Evolutionary conservation across 805 yeast genomes (phyloP), one percentile per base, ranked within the genome.

Genomic region (Cyberlindnera americana): DNA sequence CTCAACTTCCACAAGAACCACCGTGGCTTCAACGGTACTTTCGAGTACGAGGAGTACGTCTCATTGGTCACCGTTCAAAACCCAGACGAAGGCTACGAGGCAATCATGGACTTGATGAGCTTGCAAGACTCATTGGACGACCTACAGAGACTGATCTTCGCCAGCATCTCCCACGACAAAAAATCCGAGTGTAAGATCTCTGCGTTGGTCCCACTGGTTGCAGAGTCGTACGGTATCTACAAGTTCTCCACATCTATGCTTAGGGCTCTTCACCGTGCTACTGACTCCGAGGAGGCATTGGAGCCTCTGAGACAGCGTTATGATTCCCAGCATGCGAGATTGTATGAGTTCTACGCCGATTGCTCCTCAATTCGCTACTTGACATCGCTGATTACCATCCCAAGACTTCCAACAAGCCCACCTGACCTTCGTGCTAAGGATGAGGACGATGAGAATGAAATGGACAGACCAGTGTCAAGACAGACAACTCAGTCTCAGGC

Each of bases 41-140:
- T 91, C 62, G 99, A 91, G 59, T 93, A 91, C 58, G 95, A 89
- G 61, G 99, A 91, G 60, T 93, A 91, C 57, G 79, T 90, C 31
- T 86, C 96, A 4, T 70, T 91, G 49, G 77, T 86, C 42, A 79
- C 89, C 3, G 95, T 87, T 27, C 81, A 87, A 53, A 96, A 91
- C 60, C 97, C 97, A 6, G 89, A 91, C 57, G 96, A 89, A 64
- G 98, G 98, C 6, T 90, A 83, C 59, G 95, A 91, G 57, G 81
- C 95, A 1, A 78, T 91, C 45, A 60, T 87, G 48, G 96, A 88
- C 58, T 69, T 91, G 53, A 81, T 88, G 86, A 77, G 78, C 32
- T 67, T 91, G 41, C 96, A 89, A 62, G 97, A 91, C 56, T 69
- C 78, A 16, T 76, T 89, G 38, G 91, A 86, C 57, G 83, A 82